These are phyloP conservation scores for peach (Prunus persica) DNA, from an alignment of 306 rosid genomes.

Conservation along the genomic window Prunus_persica_NCBIv2 NC_034009.1:24375001-24375500, in stretches of 20 bases:
- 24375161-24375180: background rate
- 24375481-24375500: no score
- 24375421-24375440: conserved; percentile 18
- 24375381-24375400: conserved; percentile 8
- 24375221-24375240: background rate
- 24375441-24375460: conserved; percentile 12
- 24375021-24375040: conserved; percentile 28
- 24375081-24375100: conserved; percentile 18
- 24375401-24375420: conserved; percentile 19
- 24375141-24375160: conserved; percentile 14
- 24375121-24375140: conserved; percentile 37
- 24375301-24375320: conserved; percentile 39
- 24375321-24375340: conserved; percentile 28
- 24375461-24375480: background rate
- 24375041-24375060: conserved; percentile 28
- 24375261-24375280: conserved; percentile 29
- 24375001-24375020: conserved; percentile 26
- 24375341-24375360: conserved; percentile 16
- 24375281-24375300: conserved; percentile 18
- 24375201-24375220: conserved; percentile 17
- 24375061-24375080: background rate
- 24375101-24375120: background rate
- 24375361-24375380: background rate
- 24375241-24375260: background rate
- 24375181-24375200: conserved; percentile 3